phyloP scores from a whole-genome alignment of 768 basidiomycete genomes.

The Polyporus arcularius region DNA sequence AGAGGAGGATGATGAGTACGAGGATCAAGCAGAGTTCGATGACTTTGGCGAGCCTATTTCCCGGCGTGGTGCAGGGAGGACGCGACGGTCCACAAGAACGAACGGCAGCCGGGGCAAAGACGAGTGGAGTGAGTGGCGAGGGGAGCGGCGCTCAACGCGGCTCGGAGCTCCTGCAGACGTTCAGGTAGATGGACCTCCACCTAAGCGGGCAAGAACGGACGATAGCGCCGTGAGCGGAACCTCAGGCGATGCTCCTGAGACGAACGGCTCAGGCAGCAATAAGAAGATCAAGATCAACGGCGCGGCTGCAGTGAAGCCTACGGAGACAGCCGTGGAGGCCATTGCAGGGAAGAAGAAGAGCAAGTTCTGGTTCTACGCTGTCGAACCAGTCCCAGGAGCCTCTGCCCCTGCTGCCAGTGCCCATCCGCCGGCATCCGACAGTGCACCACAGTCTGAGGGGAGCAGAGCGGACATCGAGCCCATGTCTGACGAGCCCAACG shows the following conservation, averaged over 20 bases:
- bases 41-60: constrained; percentile 35
- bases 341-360: constrained; percentile 82
- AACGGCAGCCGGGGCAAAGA: constrained; percentile 47
- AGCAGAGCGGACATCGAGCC: constrained; percentile 2
- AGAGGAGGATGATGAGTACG: constrained; percentile 65
- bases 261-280: constrained; percentile 31
- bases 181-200: constrained; percentile 50
- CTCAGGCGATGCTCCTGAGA: constrained; percentile 28
- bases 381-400: constrained; percentile 62
- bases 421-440: constrained; percentile 17
- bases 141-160: constrained; percentile 72
- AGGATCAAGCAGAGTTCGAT: constrained; percentile 47
- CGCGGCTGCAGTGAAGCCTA: constrained; percentile 68
- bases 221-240: constrained; percentile 52
- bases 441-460: not conserved
- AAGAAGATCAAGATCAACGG: constrained; percentile 54
- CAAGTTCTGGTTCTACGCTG: constrained; percentile 88
- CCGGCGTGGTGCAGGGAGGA: constrained; percentile 21
- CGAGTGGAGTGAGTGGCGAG: constrained; percentile 63
- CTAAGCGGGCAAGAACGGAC: constrained; percentile 77
- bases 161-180: constrained; percentile 57
- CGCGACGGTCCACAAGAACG: constrained; percentile 45
- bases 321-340: constrained; percentile 73
- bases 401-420: constrained; percentile 18
- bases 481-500: constrained; percentile 14